Percentiles rank a stretch among this genome's conserved stretches.
Conservation (phyloP, 495 filamentous ascomycete genomes). For the Corynascus novoguineensis region DNA sequence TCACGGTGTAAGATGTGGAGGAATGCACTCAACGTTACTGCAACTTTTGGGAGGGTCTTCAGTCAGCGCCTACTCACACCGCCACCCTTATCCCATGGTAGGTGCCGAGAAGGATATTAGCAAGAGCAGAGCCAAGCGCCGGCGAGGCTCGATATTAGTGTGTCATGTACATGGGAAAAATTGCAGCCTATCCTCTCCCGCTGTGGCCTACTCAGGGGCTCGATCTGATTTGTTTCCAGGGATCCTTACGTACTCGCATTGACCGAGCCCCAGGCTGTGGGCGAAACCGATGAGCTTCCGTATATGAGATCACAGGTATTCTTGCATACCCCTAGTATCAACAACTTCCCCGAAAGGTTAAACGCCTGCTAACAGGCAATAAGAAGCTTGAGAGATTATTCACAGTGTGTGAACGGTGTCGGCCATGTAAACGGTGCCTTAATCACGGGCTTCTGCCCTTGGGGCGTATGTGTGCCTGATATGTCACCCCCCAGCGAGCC, state of each 20-base stretch:
- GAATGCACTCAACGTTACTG: slow-evolving; percentile 4
- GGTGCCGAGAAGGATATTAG: slow-evolving; percentile 37
- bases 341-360: slow-evolving; percentile 5
- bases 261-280: slow-evolving; percentile 33
- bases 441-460: slow-evolving; percentile 45
- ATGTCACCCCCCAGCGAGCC: neutral
- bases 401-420: slow-evolving; percentile 44
- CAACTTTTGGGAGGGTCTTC: slow-evolving; percentile 14
- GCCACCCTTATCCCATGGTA: slow-evolving; percentile 27
- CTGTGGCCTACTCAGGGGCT: slow-evolving; percentile 1
- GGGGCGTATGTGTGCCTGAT: slow-evolving; percentile 34
- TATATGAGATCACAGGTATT: slow-evolving; percentile 48
- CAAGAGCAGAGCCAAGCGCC: slow-evolving; percentile 29
- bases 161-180: slow-evolving; percentile 31
- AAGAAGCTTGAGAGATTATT: slow-evolving; percentile 50
- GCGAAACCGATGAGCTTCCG: slow-evolving; percentile 40
- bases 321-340: neutral
- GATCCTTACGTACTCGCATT: slow-evolving; percentile 45
- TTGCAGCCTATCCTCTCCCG: slow-evolving; percentile 32
- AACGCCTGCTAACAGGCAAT: slow-evolving; percentile 6
- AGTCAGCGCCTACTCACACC: neutral
- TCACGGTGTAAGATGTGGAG: slow-evolving; percentile 18
- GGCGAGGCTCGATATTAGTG: slow-evolving; percentile 36
- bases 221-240: slow-evolving; percentile 26
- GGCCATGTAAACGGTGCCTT: slow-evolving; percentile 31